A percentile compares a stretch with the other conserved stretches of the same genome.
These are phyloP conservation scores for Phytophthora rubi DNA, from an alignment of 352 stramenopile species.

Conservation along the genomic window DNA sequence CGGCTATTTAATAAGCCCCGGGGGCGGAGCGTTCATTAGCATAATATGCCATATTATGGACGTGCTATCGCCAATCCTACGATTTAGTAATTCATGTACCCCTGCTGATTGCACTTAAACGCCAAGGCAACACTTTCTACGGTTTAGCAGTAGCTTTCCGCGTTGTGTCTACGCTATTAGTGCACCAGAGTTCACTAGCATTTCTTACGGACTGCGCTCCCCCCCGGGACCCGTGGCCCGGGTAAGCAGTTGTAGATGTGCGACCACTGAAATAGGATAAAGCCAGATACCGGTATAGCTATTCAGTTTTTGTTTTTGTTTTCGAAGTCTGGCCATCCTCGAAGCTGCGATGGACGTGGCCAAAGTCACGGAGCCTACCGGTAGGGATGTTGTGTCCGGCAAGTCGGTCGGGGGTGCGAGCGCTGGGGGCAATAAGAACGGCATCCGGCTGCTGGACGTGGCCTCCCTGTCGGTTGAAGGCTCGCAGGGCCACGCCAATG, in stretches of 20 bases:
- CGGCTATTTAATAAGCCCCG: too few species aligned
- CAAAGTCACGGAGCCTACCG: constrained; percentile 19
- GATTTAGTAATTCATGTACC: too few species aligned
- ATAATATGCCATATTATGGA: too few species aligned
- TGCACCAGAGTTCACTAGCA: too few species aligned
- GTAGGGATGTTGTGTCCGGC: constrained; percentile 7
- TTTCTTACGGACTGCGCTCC: too few species aligned
- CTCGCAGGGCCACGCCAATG: constrained; percentile 64
- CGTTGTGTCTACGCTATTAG: too few species aligned
- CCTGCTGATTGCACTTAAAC: too few species aligned
- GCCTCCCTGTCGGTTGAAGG: constrained; percentile 55
- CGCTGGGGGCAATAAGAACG: constrained; percentile 34
- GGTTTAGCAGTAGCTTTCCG: too few species aligned
- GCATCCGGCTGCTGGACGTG: constrained; percentile 45
- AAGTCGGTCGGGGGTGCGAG: constrained; percentile 8
- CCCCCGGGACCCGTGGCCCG: too few species aligned
- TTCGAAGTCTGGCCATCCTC: neutral
- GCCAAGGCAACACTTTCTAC: too few species aligned
- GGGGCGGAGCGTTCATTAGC: too few species aligned
- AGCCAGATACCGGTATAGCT: constrained; percentile 16
- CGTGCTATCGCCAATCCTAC: too few species aligned
- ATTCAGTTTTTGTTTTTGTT: neutral
- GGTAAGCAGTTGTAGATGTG: neutral
- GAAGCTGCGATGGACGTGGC: constrained; percentile 13
- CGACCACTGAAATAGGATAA: constrained; percentile 15